Evolutionary conservation across 805 yeast genomes (phyloP).

Genomic region (Myxozyma geophila): DNA sequence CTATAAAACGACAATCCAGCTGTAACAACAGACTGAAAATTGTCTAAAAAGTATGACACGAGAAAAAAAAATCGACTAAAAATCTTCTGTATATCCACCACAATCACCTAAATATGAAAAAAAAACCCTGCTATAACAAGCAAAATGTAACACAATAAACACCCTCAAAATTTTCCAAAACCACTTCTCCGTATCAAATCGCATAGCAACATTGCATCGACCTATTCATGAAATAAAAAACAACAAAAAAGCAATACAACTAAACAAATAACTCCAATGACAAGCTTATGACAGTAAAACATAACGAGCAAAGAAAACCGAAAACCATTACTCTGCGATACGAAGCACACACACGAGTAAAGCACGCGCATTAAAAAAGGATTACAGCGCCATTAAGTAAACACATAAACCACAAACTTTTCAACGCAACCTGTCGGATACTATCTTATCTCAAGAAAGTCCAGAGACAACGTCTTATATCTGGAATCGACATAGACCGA

Average conservation of each 20-base stretch:
- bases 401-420: too few species aligned
- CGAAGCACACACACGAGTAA: too few species aligned
- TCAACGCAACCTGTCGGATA: too few species aligned
- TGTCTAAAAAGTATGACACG: background rate
- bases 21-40: background rate
- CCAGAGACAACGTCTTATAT: background rate
- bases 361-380: too few species aligned
- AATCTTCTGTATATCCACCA: background rate
- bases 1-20: too few species aligned
- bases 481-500: conserved; percentile 33
- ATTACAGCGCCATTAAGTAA: too few species aligned
- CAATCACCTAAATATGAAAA: background rate
- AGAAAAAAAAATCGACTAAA: background rate
- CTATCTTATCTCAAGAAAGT: too few species aligned
- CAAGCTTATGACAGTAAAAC: background rate
- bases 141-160: background rate
- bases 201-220: background rate
- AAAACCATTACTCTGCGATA: background rate
- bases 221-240: background rate
- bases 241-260: background rate
- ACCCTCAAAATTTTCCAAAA: background rate
- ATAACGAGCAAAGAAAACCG: background rate
- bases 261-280: too few species aligned
- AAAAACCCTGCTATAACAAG: too few species aligned
- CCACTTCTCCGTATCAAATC: background rate